Evolutionary conservation across 139 green algal genomes (phyloP).

Genomic region (Limnomonas spitsbergensis): DNA sequence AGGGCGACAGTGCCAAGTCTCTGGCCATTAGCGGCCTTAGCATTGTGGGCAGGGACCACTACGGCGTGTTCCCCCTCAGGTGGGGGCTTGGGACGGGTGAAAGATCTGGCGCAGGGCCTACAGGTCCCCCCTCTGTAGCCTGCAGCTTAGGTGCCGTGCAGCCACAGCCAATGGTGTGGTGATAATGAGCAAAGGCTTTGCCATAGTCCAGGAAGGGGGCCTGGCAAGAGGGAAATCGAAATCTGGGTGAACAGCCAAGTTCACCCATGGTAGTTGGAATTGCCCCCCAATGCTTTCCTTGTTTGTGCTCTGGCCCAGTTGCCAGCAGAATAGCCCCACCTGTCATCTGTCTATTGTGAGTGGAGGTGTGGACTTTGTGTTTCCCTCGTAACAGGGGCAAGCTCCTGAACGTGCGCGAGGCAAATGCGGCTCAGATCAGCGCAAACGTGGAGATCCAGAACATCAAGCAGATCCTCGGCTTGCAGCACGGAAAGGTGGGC

Average conservation of each 20-base stretch:
- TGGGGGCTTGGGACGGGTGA: no score
- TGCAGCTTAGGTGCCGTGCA: slow-evolving; percentile 1
- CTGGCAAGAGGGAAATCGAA: no score
- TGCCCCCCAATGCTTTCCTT: no score
- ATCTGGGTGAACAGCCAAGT: no score
- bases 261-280: no score
- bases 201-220: no score
- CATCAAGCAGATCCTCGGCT: slow-evolving; percentile 99
- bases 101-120: background rate
- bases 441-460: slow-evolving; percentile 95
- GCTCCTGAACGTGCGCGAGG: slow-evolving; percentile 98
- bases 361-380: no score
- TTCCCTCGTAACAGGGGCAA: slow-evolving; percentile 90
- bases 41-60: slow-evolving; percentile 93
- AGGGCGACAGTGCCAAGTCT: slow-evolving; percentile 96
- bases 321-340: no score
- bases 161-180: no score
- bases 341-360: no score
- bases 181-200: no score
- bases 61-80: slow-evolving; percentile 96
- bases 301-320: no score
- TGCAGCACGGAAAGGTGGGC: slow-evolving; percentile 90
- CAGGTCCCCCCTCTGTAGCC: background rate
- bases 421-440: slow-evolving; percentile 77
- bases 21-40: slow-evolving; percentile 90